Evolutionary conservation across 1,284 basidiomycete genomes (phyloP).

Genomic region (Prillingera fragicola): DNA sequence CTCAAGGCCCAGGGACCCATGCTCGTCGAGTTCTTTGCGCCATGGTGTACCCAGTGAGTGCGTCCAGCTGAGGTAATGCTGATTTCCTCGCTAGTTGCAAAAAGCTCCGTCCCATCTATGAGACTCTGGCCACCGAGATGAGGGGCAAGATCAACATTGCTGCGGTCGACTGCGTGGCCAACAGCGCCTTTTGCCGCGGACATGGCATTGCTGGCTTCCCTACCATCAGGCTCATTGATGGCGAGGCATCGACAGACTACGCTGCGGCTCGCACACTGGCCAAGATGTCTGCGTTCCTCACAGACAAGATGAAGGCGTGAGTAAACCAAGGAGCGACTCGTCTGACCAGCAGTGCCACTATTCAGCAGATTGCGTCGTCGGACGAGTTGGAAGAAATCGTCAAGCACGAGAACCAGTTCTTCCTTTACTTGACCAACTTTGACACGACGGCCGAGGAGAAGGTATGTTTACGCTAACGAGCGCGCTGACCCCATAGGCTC

Average conservation of each 20-base stretch:
- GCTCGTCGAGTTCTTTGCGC: slow-evolving; percentile 86
- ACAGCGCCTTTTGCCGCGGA: slow-evolving; percentile 59
- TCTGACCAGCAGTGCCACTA: slow-evolving; percentile 42
- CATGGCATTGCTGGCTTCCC: slow-evolving; percentile 72
- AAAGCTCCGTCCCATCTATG: slow-evolving; percentile 74
- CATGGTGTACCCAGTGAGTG: slow-evolving; percentile 79
- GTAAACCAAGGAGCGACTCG: slow-evolving; percentile 55
- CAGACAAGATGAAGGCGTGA: slow-evolving; percentile 60
- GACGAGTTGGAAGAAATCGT: slow-evolving; percentile 53
- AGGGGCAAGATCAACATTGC: slow-evolving; percentile 66
- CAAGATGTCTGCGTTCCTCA: too few relatives aligned
- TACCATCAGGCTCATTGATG: slow-evolving; percentile 67
- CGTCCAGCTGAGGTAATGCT: slow-evolving; percentile 3
- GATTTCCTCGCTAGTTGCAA: slow-evolving; percentile 59
- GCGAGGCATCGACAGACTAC: slow-evolving; percentile 50
- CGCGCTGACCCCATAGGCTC: slow-evolving; percentile 7
- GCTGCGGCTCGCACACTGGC: slow-evolving; percentile 36
- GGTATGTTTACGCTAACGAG: slow-evolving; percentile 31
- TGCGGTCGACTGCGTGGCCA: slow-evolving; percentile 77
- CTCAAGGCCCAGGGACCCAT: slow-evolving; percentile 59
- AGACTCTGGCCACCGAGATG: slow-evolving; percentile 63
- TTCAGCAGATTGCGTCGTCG: slow-evolving; percentile 52
- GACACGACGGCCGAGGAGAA: slow-evolving; percentile 42
- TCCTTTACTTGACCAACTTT: slow-evolving; percentile 63
- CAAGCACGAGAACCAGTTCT: slow-evolving; percentile 60